Evolutionary conservation across 2,329 filamentous ascomycete species (phyloP), one percentile per base, ranked within the genome.

Genomic region (Pseudopithomyces maydicus): DNA sequence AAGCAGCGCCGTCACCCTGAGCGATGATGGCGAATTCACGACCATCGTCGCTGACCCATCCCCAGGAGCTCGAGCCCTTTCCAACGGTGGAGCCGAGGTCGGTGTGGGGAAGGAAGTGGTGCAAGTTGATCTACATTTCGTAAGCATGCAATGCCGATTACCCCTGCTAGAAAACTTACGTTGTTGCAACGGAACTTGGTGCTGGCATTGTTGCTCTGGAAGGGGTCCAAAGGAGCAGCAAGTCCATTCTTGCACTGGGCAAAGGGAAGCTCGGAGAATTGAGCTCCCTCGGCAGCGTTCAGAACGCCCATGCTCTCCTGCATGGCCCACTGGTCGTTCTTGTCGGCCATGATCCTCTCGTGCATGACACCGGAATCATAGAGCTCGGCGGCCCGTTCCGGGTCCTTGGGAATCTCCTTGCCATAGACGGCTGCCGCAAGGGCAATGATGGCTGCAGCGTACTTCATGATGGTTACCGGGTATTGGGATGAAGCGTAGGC

Each of bases 11-110:
- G 56, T 84, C 82, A 32, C 78, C 79, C 56, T 85, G 83, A 6
- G 79, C 82, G 60, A 83, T 78, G 59, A 82, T 80, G 41, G 80
- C 78, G 53, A 85, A 84, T 62, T 85, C 83, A 14, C 82, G 81
- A 22, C 81, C 82, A 39, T 80, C 76, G 2, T 75, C 71, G 23
- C 81, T 77, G 0, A 79, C 80, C 82, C 82, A 84, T 10, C 83
- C 82, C 82, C 82, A 84, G 0, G 78, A 81, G 3, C 74, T 77
- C 10, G 74, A 77, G 23, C 78, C 78, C 42, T 70, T 70, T 19
- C 76, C 77, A 48, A 68, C 69, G 35, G 64, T 63, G 54, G 79
- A 81, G 14, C 83, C 84, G 10, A 86, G 77, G 35, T 81, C 80
- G 10, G 78, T 78, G 59, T 86, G 84, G 55, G 78, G 80, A 29